Percentiles rank a stretch among this genome's conserved stretches.
Evolutionary conservation across 116 monocot species (phyloP).

Genomic region (Iris pallida): DNA sequence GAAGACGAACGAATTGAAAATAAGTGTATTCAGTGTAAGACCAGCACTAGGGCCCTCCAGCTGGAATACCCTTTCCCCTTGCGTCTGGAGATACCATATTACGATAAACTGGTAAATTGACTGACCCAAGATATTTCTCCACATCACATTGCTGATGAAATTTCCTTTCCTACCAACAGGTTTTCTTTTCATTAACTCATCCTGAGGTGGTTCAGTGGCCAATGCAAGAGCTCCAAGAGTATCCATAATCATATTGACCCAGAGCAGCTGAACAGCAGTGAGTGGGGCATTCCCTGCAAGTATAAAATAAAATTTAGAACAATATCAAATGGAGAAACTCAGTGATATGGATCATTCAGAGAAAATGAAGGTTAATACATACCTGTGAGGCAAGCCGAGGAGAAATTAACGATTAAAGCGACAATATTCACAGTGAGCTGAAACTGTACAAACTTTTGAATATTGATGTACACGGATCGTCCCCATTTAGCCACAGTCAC

Average conservation of each 20-base stretch:
- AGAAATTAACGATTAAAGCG: slow-evolving; percentile 68
- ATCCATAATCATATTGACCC: slow-evolving; percentile 75
- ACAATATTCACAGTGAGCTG: slow-evolving; percentile 75
- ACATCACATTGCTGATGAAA: slow-evolving; percentile 55
- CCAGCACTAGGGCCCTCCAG: slow-evolving; percentile 30
- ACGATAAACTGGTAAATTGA: slow-evolving; percentile 46
- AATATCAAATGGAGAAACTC: background rate
- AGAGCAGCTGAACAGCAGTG: slow-evolving; percentile 60
- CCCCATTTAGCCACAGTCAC: slow-evolving; percentile 83
- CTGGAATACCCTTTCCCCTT: slow-evolving; percentile 31
- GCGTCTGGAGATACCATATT: slow-evolving; percentile 43
- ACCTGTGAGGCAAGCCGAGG: slow-evolving; percentile 77
- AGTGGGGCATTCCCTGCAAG: slow-evolving; percentile 49
- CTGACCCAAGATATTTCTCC: slow-evolving; percentile 59
- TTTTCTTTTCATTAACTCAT: slow-evolving; percentile 47
- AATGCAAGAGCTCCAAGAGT: slow-evolving; percentile 56
- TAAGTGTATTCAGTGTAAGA: slow-evolving; percentile 45
- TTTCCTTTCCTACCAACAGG: slow-evolving; percentile 54
- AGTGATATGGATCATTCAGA: background rate
- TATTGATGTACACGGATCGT: slow-evolving; percentile 71
- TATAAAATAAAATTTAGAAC: background rate
- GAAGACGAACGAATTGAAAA: slow-evolving; percentile 61
- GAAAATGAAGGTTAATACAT: background rate
- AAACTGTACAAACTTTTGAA: slow-evolving; percentile 85
- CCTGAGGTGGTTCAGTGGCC: slow-evolving; percentile 52